Base-by-base conservation (phyloP, 352 stramenopile species). In the Phytopythium litorale region DNA sequence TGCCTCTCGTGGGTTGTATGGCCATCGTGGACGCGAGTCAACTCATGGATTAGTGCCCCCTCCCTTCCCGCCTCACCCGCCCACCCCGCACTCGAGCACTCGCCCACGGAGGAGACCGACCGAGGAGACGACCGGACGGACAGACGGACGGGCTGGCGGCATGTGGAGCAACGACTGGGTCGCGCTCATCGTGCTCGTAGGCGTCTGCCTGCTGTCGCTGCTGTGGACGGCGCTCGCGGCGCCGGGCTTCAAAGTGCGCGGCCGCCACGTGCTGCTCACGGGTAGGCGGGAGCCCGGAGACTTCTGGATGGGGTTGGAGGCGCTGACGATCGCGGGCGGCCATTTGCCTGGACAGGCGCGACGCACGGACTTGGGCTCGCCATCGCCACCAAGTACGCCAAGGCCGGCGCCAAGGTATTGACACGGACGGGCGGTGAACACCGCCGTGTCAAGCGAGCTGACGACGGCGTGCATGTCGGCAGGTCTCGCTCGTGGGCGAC, bases 231-330 rank as follows among this genome's bases (percentile, higher is more conserved):
- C 60, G 56, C 30, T 76, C 38, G 65, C 61, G 0, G 76, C 80
- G n/a, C 78, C 76, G 25, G 71, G 75, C 28, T 84, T 91, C 35
- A 57, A 69, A 8, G 80, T 85, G 30, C 59, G 63, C 28, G 73
- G 56, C 62, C 77, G 80, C 49, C 82, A 91, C 67, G 75, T 91
- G 23, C 60, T 89, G 48, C 61, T 91, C 59, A 88, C 80, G 0
- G 78, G 78, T 84, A 50, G 38, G 15, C 5, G 3, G 13, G 5
- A 45, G 13, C n/a, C 53, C 37, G 37, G 3, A 4, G 3, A 18
- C 8, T 5, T 42, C 37, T 0, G 28, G 28, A 32, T 32, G 28
- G 28, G 28, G 28, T 4, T 32, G 28, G 28, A 32, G 7, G 28
- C 28, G 12, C 35, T 40, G 35, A 40, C 35, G 8, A 11, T 40